Conservation (phyloP, 164 flowering plant species). For the Protea cynaroides region DNA sequence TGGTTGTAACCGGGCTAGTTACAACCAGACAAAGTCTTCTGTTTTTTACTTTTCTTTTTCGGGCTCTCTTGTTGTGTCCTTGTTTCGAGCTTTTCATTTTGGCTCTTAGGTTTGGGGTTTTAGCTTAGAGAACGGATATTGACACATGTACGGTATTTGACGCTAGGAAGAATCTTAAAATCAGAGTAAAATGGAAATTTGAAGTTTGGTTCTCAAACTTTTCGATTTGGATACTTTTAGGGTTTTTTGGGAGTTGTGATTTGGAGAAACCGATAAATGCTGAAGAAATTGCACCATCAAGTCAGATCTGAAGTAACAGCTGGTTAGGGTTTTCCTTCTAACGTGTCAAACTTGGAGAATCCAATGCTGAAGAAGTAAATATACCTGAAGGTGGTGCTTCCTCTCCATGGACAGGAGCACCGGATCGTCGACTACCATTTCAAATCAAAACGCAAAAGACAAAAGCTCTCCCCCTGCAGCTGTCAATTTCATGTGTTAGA, state of each 20-base stretch:
- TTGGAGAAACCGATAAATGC: neutral
- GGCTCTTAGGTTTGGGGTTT: conserved; percentile 1
- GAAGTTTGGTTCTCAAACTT: conserved; percentile 6
- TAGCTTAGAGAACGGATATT: neutral
- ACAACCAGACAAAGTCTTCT: too few relatives aligned
- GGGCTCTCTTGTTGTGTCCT: neutral
- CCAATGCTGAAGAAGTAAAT: conserved; percentile 20
- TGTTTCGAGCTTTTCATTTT: neutral
- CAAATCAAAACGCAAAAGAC: too few relatives aligned
- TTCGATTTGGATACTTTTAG: neutral
- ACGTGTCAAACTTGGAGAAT: conserved; percentile 5
- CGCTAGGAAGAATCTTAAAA: neutral
- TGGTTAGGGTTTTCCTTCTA: neutral
- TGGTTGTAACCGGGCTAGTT: too few relatives aligned
- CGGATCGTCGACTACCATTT: too few relatives aligned
- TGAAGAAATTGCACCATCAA: neutral
- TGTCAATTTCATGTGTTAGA: too few relatives aligned
- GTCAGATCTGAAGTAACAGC: conserved; percentile 3
- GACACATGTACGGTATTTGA: conserved; percentile 5
- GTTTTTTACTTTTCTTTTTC: neutral
- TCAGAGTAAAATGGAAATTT: neutral
- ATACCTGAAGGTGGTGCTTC: neutral
- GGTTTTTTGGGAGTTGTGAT: conserved; percentile 1
- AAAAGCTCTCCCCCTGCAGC: too few relatives aligned
- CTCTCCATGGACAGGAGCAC: too few relatives aligned